These are phyloP conservation scores for Hylodesmum podocarpum DNA, from an alignment of 306 rosid species.

Conservation along the genomic window DNA sequence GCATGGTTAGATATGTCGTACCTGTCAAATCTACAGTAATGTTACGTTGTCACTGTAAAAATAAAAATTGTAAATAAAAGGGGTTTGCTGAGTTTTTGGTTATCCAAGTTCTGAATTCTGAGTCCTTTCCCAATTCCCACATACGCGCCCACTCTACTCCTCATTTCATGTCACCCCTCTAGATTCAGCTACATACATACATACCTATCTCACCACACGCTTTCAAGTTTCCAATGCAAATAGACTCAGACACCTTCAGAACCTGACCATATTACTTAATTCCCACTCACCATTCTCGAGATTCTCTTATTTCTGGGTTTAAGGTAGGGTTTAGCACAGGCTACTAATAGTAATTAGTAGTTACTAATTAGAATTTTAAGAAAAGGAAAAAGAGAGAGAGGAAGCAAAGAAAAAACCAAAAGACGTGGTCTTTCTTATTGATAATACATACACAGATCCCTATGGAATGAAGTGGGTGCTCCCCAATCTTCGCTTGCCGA, in stretches of 20 bases:
- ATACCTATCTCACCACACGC: background rate
- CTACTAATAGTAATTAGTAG: background rate
- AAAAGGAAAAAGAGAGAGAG: background rate
- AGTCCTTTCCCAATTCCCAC: background rate
- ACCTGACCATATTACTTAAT: constrained; percentile 26
- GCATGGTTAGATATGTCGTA: constrained; percentile 66
- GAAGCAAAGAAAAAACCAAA: constrained; percentile 38
- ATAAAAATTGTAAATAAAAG: background rate
- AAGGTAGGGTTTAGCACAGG: constrained; percentile 34
- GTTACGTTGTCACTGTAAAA: constrained; percentile 33
- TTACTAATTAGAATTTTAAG: background rate
- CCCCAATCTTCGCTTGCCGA: constrained; percentile 53
- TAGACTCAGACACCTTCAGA: background rate
- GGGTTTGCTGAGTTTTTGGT: constrained; percentile 29
- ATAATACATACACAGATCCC: constrained; percentile 87
- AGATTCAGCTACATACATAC: constrained; percentile 37
- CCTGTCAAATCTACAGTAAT: constrained; percentile 65
- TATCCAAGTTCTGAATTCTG: constrained; percentile 1
- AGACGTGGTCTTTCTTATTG: constrained; percentile 57
- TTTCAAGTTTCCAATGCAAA: constrained; percentile 15
- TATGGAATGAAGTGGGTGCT: constrained; percentile 78
- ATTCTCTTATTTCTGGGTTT: constrained; percentile 38
- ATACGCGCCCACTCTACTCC: constrained; percentile 27
- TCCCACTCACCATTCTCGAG: constrained; percentile 12
- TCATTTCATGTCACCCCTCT: constrained; percentile 7